Evolutionary conservation across 192 early-diverging fungal species (phyloP).

Genomic region (Umbelopsis sp.): DNA sequence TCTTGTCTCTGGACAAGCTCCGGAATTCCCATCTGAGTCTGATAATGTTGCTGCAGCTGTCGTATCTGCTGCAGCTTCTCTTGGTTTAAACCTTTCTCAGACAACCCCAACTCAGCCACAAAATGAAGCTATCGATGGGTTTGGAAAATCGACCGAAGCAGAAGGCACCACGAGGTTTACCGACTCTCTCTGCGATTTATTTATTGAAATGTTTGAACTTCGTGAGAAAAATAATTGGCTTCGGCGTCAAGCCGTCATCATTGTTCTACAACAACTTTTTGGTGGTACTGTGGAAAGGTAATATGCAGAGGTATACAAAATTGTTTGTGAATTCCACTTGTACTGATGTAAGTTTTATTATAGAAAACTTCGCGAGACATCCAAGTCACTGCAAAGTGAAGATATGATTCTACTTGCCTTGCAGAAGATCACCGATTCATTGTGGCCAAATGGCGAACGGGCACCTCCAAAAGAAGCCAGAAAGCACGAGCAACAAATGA

Average conservation of each 20-base stretch:
- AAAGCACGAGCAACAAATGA: conserved; percentile 48
- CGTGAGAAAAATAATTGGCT: conserved; percentile 87
- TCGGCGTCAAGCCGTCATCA: conserved; percentile 80
- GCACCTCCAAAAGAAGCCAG: conserved; percentile 26
- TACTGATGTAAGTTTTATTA: not conserved
- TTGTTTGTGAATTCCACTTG: conserved; percentile 27
- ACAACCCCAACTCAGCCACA: conserved; percentile 17
- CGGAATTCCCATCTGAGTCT: conserved; percentile 2
- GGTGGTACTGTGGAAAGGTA: conserved; percentile 86
- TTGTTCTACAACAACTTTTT: conserved; percentile 84
- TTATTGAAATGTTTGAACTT: conserved; percentile 94
- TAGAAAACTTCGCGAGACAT: conserved; percentile 45
- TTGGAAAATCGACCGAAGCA: conserved; percentile 19
- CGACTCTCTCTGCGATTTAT: conserved; percentile 79
- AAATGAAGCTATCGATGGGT: conserved; percentile 1
- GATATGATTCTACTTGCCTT: conserved; percentile 48
- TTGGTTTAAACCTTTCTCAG: conserved; percentile 9
- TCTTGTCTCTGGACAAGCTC: not conserved
- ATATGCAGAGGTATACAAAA: conserved; percentile 20
- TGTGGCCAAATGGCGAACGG: conserved; percentile 60
- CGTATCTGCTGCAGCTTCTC: conserved; percentile 20
- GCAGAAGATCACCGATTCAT: conserved; percentile 37
- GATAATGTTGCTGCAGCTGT: conserved; percentile 21
- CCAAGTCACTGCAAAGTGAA: conserved; percentile 40
- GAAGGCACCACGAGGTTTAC: conserved; percentile 55